These are phyloP conservation scores for Bretschneidera sinensis DNA, from an alignment of 345 rosid genomes.

Conservation along the genomic window DNA sequence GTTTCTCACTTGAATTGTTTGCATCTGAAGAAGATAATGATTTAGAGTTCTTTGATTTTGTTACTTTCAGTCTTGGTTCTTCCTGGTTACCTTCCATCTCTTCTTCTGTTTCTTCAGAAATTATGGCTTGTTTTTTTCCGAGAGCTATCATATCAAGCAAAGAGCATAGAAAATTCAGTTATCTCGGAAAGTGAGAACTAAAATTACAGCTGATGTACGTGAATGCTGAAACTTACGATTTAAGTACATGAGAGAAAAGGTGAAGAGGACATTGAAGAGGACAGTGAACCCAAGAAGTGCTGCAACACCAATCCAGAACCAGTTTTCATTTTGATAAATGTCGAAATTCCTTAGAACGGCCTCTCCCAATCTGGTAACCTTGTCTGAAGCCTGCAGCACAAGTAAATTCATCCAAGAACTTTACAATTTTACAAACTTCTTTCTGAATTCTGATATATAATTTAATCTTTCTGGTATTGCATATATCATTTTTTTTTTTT, in stretches of 20 bases:
- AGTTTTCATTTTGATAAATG: slow-evolving; percentile 44
- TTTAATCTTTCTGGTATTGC: too few species aligned
- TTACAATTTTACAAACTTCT: background rate
- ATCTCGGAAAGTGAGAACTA: background rate
- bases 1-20: slow-evolving; percentile 35
- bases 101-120: slow-evolving; percentile 45
- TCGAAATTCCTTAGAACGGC: slow-evolving; percentile 52
- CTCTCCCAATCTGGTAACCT: slow-evolving; percentile 43
- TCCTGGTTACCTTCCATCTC: slow-evolving; percentile 32
- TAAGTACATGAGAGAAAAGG: slow-evolving; percentile 59
- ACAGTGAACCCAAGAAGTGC: slow-evolving; percentile 57
- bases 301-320: slow-evolving; percentile 84
- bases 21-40: slow-evolving; percentile 39
- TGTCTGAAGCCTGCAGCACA: slow-evolving; percentile 51
- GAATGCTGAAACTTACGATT: slow-evolving; percentile 41
- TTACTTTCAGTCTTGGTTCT: slow-evolving; percentile 12
- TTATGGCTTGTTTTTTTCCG: slow-evolving; percentile 56
- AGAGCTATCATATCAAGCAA: slow-evolving; percentile 39
- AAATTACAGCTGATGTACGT: background rate
- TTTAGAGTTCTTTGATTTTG: slow-evolving; percentile 10
- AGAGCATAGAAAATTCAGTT: background rate
- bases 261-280: slow-evolving; percentile 73
- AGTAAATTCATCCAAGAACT: background rate
- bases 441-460: too few species aligned
- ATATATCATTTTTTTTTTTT: too few species aligned